Evolutionary conservation across 768 basidiomycete species (phyloP).

Genomic region (Pleurotus ostreatus): DNA sequence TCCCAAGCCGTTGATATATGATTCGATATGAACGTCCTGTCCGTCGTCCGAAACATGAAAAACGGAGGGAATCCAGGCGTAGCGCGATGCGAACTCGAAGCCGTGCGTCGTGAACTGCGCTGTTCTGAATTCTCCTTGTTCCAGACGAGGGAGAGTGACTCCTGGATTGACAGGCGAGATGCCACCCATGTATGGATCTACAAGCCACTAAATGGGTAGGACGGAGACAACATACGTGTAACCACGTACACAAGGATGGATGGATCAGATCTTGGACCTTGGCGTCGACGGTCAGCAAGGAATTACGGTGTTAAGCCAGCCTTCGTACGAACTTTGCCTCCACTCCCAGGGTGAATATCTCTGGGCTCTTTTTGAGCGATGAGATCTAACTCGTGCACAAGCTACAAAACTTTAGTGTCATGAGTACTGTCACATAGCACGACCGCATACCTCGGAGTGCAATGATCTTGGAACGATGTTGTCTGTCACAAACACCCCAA

Average conservation of each 20-base stretch:
- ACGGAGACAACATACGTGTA: not conserved
- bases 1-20: conserved; percentile 15
- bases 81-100: conserved; percentile 5
- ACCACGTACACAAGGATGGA: conserved; percentile 12
- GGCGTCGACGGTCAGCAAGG: not conserved
- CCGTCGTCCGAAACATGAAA: conserved; percentile 12
- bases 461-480: conserved; percentile 10
- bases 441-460: conserved; percentile 10
- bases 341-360: conserved; percentile 14
- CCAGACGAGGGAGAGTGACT: not conserved
- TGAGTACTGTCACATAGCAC: not conserved
- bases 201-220: not conserved
- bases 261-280: conserved; percentile 16
- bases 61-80: conserved; percentile 14
- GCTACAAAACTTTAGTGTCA: not conserved
- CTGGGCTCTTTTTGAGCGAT: conserved; percentile 10
- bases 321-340: conserved; percentile 7
- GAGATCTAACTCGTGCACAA: conserved; percentile 10
- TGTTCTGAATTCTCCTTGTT: not conserved
- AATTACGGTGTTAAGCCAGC: not conserved
- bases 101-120: not conserved
- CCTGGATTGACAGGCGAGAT: not conserved
- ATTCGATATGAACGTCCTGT: conserved; percentile 12
- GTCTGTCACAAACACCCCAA: conserved; percentile 10
- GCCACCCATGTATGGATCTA: conserved; percentile 11